Percentiles rank a stretch among this genome's conserved stretches.
These are phyloP conservation scores for Elsinoe perseae DNA, from an alignment of 2,329 filamentous ascomycete species.

Conservation along the genomic window DNA sequence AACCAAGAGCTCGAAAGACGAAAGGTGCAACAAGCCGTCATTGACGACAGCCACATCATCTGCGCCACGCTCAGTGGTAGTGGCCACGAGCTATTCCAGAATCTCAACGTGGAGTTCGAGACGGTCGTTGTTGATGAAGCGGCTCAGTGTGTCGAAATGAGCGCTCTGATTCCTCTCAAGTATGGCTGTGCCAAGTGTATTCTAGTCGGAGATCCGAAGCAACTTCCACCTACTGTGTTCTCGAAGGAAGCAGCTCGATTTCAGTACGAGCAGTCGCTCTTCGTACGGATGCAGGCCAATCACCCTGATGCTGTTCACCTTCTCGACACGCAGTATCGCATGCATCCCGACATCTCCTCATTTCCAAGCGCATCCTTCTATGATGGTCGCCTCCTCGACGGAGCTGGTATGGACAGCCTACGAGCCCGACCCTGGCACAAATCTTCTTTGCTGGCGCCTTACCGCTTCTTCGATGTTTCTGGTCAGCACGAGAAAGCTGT, in stretches of 20 bases:
- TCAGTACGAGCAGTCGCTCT: constrained; percentile 95
- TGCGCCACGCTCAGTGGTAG: constrained; percentile 92
- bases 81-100: constrained; percentile 96
- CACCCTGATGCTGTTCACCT: constrained; percentile 82
- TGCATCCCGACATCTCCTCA: constrained; percentile 92
- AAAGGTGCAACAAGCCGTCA: constrained; percentile 79
- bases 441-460: constrained; percentile 74
- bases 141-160: constrained; percentile 95
- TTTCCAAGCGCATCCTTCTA: constrained; percentile 94
- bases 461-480: constrained; percentile 93
- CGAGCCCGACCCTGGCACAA: constrained; percentile 79
- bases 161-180: constrained; percentile 90
- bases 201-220: constrained; percentile 94
- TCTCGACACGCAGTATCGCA: constrained; percentile 96
- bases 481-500: constrained; percentile 76
- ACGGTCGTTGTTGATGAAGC: constrained; percentile 98
- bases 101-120: constrained; percentile 90
- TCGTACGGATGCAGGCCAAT: constrained; percentile 96
- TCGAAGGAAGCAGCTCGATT: constrained; percentile 87
- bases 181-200: constrained; percentile 97
- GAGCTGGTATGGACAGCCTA: constrained; percentile 68
- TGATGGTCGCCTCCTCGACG: constrained; percentile 77
- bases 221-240: constrained; percentile 89
- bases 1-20: constrained; percentile 80
- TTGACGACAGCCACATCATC: constrained; percentile 84